Conservation (phyloP, 2,329 filamentous ascomycete species). For the Calonectria pteridis region DNA sequence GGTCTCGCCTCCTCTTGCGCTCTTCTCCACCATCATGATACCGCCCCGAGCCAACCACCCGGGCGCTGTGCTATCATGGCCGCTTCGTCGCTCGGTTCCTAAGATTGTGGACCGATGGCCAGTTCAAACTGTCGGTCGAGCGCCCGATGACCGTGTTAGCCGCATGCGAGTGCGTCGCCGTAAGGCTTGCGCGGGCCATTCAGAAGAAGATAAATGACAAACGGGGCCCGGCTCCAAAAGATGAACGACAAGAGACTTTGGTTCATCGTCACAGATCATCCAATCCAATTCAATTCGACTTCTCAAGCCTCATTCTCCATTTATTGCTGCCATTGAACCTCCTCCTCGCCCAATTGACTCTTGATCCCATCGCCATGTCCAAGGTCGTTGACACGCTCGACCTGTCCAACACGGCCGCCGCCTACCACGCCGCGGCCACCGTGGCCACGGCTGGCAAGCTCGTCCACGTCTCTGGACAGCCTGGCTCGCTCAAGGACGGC, state of each 20-base stretch:
- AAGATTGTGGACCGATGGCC: slow-evolving; percentile 11
- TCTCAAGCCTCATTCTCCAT: neutral
- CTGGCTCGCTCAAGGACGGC: slow-evolving; percentile 48
- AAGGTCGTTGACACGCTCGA: slow-evolving; percentile 31
- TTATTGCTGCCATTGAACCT: neutral
- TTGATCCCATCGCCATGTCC: slow-evolving; percentile 18
- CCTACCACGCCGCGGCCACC: slow-evolving; percentile 32
- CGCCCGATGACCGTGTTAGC: neutral
- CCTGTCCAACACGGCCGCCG: slow-evolving; percentile 30
- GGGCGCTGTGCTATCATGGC: neutral
- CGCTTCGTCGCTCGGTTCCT: slow-evolving; percentile 9
- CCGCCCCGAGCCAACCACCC: neutral
- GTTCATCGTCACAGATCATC: neutral
- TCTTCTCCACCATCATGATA: slow-evolving; percentile 15
- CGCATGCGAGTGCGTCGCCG: neutral
- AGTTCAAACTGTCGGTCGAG: neutral
- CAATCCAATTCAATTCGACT: neutral
- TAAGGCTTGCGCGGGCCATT: neutral
- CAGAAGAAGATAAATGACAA: slow-evolving; percentile 16
- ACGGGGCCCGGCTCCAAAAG: neutral
- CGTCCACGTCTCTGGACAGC: slow-evolving; percentile 52
- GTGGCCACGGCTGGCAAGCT: slow-evolving; percentile 22
- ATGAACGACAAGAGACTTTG: neutral
- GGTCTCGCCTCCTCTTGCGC: neutral
- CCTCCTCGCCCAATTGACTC: neutral